Percentiles rank a stretch among this genome's conserved stretches.
phyloP scores from a whole-genome alignment of 2,329 filamentous ascomycete species.

The Colletotrichum zoysiae region DNA sequence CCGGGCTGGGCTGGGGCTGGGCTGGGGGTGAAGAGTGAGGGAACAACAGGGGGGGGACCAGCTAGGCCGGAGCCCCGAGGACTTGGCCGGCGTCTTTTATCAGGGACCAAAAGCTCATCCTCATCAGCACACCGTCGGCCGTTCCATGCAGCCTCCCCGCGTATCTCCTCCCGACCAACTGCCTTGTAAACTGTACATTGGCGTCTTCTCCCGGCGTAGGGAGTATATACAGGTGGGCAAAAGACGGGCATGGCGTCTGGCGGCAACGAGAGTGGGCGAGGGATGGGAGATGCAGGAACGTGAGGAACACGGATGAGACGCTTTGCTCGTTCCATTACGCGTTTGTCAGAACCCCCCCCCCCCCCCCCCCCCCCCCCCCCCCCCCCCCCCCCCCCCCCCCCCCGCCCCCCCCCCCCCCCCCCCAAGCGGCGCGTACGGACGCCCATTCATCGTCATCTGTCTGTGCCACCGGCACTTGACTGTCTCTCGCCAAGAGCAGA shows the following conservation, averaged over 20 bases:
- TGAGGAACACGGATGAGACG: not conserved
- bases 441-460: constrained; percentile 10
- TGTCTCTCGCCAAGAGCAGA: constrained; percentile 18
- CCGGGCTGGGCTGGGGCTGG: not conserved
- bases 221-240: not conserved
- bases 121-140: not conserved
- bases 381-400: too few species aligned
- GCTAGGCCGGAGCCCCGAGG: not conserved
- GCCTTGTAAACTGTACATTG: too few species aligned
- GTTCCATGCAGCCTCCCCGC: not conserved
- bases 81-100: not conserved
- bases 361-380: too few species aligned
- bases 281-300: not conserved
- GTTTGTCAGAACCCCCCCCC: not conserved
- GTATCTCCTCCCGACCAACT: too few species aligned
- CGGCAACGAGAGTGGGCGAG: not conserved
- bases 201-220: not conserved
- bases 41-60: not conserved
- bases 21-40: not conserved
- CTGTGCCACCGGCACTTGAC: constrained; percentile 8
- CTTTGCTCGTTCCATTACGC: not conserved
- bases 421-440: not conserved
- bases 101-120: not conserved
- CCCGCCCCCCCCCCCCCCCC: too few species aligned
- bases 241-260: not conserved